A percentile compares a stretch with the other conserved stretches of the same genome.
phyloP scores from a whole-genome alignment of 2,329 filamentous ascomycete species.

The Talaromyces sp. region DNA sequence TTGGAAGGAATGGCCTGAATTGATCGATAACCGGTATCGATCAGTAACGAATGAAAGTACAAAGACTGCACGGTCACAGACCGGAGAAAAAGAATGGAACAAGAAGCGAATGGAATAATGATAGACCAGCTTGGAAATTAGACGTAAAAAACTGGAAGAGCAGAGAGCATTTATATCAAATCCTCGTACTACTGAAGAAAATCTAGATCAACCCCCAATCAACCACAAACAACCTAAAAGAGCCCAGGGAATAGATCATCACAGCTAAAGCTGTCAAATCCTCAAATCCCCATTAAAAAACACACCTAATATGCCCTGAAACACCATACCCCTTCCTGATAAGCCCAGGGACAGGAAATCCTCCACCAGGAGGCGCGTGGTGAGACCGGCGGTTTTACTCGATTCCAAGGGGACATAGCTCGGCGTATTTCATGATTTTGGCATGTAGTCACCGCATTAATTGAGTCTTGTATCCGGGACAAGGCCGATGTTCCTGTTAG shows the following conservation, averaged over 20 bases:
- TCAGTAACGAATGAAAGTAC: slow-evolving; percentile 12
- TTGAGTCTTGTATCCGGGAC: slow-evolving; percentile 9
- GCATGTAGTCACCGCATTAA: slow-evolving; percentile 1
- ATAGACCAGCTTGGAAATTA: slow-evolving; percentile 17
- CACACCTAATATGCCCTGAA: slow-evolving; percentile 15
- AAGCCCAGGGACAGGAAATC: slow-evolving; percentile 8
- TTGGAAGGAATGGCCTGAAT: slow-evolving; percentile 17
- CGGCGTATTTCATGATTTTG: background rate
- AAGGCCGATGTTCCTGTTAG: slow-evolving; percentile 17
- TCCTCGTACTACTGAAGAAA: too few species aligned
- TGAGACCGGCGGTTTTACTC: slow-evolving; percentile 13
- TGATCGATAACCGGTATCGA: slow-evolving; percentile 23
- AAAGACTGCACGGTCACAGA: slow-evolving; percentile 23
- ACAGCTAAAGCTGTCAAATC: slow-evolving; percentile 5
- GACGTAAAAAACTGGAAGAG: background rate
- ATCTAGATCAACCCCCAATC: slow-evolving; percentile 10
- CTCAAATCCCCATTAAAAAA: background rate
- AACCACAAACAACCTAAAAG: slow-evolving; percentile 18
- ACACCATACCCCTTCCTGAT: slow-evolving; percentile 14
- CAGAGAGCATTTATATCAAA: background rate
- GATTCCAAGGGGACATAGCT: slow-evolving; percentile 1
- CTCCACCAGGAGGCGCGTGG: slow-evolving; percentile 12
- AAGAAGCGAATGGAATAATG: slow-evolving; percentile 13
- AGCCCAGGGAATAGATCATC: background rate
- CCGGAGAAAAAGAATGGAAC: slow-evolving; percentile 25